A percentile compares a stretch with the other conserved stretches of the same genome.
phyloP scores from a whole-genome alignment of 2,329 filamentous ascomycete species.

The Stagonosporopsis cucurbitacearum region DNA sequence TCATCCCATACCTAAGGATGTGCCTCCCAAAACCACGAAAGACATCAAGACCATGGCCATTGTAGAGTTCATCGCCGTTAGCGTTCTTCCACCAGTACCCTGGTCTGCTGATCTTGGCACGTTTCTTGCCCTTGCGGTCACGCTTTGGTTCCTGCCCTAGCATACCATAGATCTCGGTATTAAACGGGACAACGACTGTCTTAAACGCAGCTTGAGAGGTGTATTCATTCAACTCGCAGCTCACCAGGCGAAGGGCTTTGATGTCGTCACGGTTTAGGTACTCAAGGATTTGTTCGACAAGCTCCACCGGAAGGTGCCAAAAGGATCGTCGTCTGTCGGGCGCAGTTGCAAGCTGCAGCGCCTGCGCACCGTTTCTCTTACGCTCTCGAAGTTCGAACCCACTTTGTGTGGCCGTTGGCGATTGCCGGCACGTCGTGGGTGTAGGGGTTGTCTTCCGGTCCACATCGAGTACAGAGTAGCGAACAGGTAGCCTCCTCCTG shows the following conservation, averaged over 20 bases:
- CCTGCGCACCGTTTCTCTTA: background rate
- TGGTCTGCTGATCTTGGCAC: conserved; percentile 32
- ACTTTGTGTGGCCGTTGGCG: background rate
- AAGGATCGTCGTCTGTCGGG: conserved; percentile 46
- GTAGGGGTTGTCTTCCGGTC: background rate
- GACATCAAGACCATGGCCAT: conserved; percentile 66
- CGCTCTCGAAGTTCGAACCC: background rate
- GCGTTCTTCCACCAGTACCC: conserved; percentile 53
- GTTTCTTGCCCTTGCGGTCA: conserved; percentile 47
- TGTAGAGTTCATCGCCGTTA: conserved; percentile 53
- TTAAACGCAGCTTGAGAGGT: conserved; percentile 66
- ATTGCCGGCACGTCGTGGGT: background rate
- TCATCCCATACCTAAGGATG: conserved; percentile 70
- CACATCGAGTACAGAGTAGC: conserved; percentile 30
- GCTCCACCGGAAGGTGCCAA: conserved; percentile 63
- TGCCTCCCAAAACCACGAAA: conserved; percentile 67
- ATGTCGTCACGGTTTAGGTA: conserved; percentile 65
- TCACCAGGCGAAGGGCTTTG: conserved; percentile 67
- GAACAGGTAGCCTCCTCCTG: conserved; percentile 33
- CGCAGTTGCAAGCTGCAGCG: background rate
- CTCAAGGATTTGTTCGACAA: conserved; percentile 64
- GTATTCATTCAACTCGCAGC: conserved; percentile 64
- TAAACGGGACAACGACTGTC: conserved; percentile 70
- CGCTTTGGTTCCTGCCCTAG: conserved; percentile 49
- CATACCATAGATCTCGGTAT: conserved; percentile 66